Conservation (phyloP, 345 rosid genomes). For the Gossypium sturtianum region DNA sequence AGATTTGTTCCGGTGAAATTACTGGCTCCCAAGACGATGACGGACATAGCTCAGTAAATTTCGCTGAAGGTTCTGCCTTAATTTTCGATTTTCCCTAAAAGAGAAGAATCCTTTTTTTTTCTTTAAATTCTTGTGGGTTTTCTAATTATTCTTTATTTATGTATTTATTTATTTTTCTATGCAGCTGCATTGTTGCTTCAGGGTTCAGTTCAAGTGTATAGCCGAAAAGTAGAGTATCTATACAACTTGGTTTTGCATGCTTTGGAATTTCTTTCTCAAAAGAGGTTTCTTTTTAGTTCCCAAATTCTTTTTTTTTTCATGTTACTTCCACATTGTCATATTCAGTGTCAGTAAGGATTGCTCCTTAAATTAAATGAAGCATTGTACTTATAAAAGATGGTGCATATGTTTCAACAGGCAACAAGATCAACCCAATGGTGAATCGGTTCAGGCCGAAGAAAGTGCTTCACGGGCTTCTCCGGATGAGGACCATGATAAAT, state of each 20-base stretch:
- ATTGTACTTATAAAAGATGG: neutral
- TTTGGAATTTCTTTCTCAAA: conserved; percentile 82
- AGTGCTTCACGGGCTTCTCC: conserved; percentile 31
- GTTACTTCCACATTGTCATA: neutral
- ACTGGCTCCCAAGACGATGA: conserved; percentile 40
- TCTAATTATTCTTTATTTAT: neutral
- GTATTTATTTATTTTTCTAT: conserved; percentile 6
- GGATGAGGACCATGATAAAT: conserved; percentile 58
- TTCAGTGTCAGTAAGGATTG: neutral
- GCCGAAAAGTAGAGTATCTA: conserved; percentile 93
- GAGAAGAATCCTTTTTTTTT: neutral
- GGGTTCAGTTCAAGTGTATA: conserved; percentile 94
- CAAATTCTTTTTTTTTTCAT: neutral
- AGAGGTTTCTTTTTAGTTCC: conserved; percentile 41
- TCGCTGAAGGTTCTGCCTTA: conserved; percentile 73
- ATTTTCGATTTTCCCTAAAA: neutral
- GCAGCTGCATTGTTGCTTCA: conserved; percentile 97
- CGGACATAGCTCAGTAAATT: conserved; percentile 47
- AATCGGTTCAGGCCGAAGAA: conserved; percentile 34
- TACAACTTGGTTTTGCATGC: conserved; percentile 88
- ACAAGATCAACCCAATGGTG: conserved; percentile 46
- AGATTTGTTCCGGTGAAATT: conserved; percentile 82
- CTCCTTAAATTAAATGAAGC: neutral
- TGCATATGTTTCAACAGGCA: conserved; percentile 38
- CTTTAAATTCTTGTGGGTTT: conserved; percentile 1